phyloP scores from a whole-genome alignment of 2,329 filamentous ascomycete genomes.

The Colletotrichum echinochloae region DNA sequence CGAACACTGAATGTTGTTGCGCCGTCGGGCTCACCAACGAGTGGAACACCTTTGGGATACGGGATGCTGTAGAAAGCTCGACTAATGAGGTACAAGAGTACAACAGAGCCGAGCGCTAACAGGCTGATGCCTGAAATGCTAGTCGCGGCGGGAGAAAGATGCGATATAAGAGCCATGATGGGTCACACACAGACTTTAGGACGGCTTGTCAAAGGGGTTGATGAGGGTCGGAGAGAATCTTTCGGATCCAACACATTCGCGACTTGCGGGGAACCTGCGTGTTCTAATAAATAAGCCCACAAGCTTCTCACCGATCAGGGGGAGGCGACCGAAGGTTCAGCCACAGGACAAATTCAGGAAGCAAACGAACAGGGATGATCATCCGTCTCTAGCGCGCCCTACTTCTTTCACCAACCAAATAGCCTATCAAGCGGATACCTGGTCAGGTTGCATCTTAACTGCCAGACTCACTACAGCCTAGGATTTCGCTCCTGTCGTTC shows the following conservation, averaged over 20 bases:
- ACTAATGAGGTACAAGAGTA: slow-evolving; percentile 43
- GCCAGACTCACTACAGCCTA: too few relatives aligned
- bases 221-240: neutral
- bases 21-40: slow-evolving; percentile 45
- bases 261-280: neutral
- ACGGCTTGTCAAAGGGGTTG: too few relatives aligned
- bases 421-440: neutral
- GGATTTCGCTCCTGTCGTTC: neutral
- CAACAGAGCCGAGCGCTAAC: neutral
- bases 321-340: slow-evolving; percentile 8
- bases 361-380: slow-evolving; percentile 16
- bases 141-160: neutral
- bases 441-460: neutral
- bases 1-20: slow-evolving; percentile 46
- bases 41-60: slow-evolving; percentile 45
- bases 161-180: slow-evolving; percentile 19
- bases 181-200: neutral
- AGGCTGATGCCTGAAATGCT: slow-evolving; percentile 25
- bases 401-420: neutral
- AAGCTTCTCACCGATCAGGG: neutral
- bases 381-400: neutral
- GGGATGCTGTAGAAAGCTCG: slow-evolving; percentile 40
- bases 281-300: slow-evolving; percentile 11
- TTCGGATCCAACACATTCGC: neutral
- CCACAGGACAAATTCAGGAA: neutral